Percentiles rank a stretch among this genome's conserved stretches.
phyloP scores from a whole-genome alignment of 768 basidiomycete species.

The Gloeostereum incarnatum region DNA sequence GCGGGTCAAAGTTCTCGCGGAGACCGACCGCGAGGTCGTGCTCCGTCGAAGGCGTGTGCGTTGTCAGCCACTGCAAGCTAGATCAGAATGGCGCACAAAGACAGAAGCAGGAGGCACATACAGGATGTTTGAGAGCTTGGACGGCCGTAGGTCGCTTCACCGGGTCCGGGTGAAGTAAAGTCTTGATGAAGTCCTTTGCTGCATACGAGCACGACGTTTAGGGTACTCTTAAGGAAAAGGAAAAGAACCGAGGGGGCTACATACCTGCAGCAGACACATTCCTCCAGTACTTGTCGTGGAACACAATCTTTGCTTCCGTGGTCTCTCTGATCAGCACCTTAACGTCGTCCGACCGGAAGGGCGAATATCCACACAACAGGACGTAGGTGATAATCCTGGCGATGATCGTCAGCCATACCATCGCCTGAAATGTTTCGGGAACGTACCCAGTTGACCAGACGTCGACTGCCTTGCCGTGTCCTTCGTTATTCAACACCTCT shows the following conservation, averaged over 20 bases:
- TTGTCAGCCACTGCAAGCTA: conserved; percentile 58
- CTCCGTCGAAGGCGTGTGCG: conserved; percentile 52
- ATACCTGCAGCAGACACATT: conserved; percentile 74
- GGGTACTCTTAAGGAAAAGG: not conserved
- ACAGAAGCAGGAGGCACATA: conserved; percentile 21
- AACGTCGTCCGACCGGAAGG: conserved; percentile 81
- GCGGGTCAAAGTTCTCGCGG: conserved; percentile 76
- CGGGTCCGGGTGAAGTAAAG: conserved; percentile 66
- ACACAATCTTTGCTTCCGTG: conserved; percentile 76
- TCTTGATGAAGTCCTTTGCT: conserved; percentile 83
- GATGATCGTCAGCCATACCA: too few relatives aligned
- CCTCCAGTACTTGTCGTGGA: conserved; percentile 93
- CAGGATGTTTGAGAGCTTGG: conserved; percentile 60
- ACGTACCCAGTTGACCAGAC: conserved; percentile 87
- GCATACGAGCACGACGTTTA: too few relatives aligned
- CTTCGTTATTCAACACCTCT: conserved; percentile 71
- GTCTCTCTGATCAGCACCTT: conserved; percentile 75
- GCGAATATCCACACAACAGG: conserved; percentile 89
- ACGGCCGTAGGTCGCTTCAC: conserved; percentile 60
- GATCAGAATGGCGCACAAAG: not conserved
- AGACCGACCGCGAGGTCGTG: conserved; percentile 68
- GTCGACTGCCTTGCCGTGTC: conserved; percentile 90
- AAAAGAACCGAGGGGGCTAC: conserved; percentile 6
- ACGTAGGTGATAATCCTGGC: conserved; percentile 92
- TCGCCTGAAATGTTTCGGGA: too few relatives aligned